Percentiles rank a stretch among this genome's conserved stretches.
Evolutionary conservation across 306 rosid genomes (phyloP).

Genomic region (Gleditsia sinensis): DNA sequence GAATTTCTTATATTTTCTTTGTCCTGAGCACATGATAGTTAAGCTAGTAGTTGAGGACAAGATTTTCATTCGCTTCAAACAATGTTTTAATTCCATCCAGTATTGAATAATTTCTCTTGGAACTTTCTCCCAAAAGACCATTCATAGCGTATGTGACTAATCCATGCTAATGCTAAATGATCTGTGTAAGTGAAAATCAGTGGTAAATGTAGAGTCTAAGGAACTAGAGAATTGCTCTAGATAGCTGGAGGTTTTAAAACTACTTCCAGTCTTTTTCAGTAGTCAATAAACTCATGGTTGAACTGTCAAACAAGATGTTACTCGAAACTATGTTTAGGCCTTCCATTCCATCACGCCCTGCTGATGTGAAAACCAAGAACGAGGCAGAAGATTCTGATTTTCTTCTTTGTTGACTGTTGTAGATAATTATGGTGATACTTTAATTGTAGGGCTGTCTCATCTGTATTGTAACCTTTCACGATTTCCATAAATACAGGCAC

Average conservation of each 20-base stretch:
- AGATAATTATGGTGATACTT: not conserved
- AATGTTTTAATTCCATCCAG: not conserved
- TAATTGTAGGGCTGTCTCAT: not conserved
- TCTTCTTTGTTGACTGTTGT: not conserved
- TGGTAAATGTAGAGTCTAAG: not conserved
- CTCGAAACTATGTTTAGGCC: not conserved
- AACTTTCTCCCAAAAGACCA: not conserved
- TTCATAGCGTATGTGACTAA: not conserved
- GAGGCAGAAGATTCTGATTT: not conserved
- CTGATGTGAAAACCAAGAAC: not conserved
- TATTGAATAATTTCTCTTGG: not conserved
- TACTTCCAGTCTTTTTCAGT: not conserved
- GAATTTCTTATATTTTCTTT: not conserved
- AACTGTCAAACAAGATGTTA: not conserved
- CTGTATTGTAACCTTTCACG: not conserved
- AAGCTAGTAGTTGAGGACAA: not conserved
- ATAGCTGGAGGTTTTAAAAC: not conserved
- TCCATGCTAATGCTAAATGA: not conserved
- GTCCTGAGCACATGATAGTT: not conserved
- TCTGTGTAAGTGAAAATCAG: not conserved
- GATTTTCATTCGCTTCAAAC: not conserved
- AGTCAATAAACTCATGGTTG: not conserved
- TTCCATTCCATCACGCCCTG: not conserved
- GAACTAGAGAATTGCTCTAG: not conserved
- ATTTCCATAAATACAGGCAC: constrained; percentile 48